These are phyloP conservation scores for Exophiala sideris DNA, from an alignment of 2,329 filamentous ascomycete species.

Conservation along the genomic window DNA sequence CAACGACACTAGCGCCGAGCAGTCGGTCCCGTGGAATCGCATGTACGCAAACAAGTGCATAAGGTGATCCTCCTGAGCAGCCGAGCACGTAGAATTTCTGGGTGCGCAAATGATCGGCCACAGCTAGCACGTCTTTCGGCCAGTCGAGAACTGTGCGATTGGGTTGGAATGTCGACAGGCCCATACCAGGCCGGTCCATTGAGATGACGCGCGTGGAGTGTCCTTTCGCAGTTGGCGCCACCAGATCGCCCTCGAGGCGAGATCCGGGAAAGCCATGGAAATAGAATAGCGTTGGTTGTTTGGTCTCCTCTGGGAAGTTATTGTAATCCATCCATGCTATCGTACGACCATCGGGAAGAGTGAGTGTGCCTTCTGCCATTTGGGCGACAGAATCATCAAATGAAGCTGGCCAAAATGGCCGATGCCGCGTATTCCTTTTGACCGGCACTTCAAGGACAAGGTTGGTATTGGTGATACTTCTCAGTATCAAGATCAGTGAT, in stretches of 20 bases:
- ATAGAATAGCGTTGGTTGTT: constrained; percentile 37
- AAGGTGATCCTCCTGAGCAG: background rate
- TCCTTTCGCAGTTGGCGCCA: constrained; percentile 34
- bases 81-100: constrained; percentile 45
- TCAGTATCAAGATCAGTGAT: too few relatives aligned
- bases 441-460: too few relatives aligned
- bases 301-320: constrained; percentile 18
- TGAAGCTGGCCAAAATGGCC: too few relatives aligned
- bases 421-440: too few relatives aligned
- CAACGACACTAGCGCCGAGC: background rate
- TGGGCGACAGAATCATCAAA: background rate
- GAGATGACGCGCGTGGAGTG: constrained; percentile 40
- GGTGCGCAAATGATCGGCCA: constrained; percentile 41
- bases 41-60: background rate
- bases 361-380: background rate
- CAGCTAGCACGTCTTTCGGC: constrained; percentile 41
- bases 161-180: constrained; percentile 39
- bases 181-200: constrained; percentile 44
- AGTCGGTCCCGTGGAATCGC: background rate
- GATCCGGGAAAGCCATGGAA: constrained; percentile 45
- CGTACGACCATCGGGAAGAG: constrained; percentile 36
- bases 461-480: too few relatives aligned
- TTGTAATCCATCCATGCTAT: constrained; percentile 47
- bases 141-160: constrained; percentile 41
- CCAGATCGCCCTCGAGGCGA: constrained; percentile 40